Evolutionary conservation across 2,329 filamentous ascomycete genomes (phyloP).

Genomic region (Phialocephala subalpina): DNA sequence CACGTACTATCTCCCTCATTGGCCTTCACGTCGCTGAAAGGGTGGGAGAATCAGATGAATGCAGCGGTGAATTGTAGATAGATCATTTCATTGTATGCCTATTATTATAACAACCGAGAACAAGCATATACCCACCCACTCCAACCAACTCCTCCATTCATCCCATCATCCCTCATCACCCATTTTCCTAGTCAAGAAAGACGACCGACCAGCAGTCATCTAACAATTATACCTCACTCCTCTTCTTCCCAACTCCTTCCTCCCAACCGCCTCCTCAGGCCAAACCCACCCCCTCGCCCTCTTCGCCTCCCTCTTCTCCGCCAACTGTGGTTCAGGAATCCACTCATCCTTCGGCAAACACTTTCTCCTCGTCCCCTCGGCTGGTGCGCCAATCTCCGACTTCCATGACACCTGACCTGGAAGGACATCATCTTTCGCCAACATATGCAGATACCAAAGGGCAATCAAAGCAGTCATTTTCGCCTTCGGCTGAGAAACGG

Average conservation of each 20-base stretch:
- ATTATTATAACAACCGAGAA: slow-evolving; percentile 4
- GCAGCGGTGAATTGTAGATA: background rate
- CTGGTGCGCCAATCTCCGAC: slow-evolving; percentile 77
- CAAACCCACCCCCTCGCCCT: slow-evolving; percentile 76
- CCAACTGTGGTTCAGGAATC: slow-evolving; percentile 78
- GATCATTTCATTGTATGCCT: background rate
- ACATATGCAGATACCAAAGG: slow-evolving; percentile 80
- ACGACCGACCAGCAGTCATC: slow-evolving; percentile 22
- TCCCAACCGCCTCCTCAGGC: slow-evolving; percentile 76
- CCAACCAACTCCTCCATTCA: slow-evolving; percentile 5
- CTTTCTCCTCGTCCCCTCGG: slow-evolving; percentile 75
- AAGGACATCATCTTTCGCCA: slow-evolving; percentile 67
- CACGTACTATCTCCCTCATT: no score
- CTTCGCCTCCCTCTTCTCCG: slow-evolving; percentile 81
- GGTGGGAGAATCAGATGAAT: no score
- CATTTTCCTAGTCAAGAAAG: background rate
- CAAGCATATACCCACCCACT: slow-evolving; percentile 21
- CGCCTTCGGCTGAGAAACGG: slow-evolving; percentile 50
- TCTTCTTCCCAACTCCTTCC: slow-evolving; percentile 75
- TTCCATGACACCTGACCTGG: slow-evolving; percentile 70
- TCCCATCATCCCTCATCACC: slow-evolving; percentile 16
- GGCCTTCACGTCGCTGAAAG: no score
- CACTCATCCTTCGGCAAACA: slow-evolving; percentile 74
- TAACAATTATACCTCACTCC: slow-evolving; percentile 61
- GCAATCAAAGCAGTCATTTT: slow-evolving; percentile 79